A percentile compares a stretch with the other conserved stretches of the same genome.
These are phyloP conservation scores for Microsporum audouinii DNA, from an alignment of 2,329 filamentous ascomycete genomes.

Conservation along the genomic window DNA sequence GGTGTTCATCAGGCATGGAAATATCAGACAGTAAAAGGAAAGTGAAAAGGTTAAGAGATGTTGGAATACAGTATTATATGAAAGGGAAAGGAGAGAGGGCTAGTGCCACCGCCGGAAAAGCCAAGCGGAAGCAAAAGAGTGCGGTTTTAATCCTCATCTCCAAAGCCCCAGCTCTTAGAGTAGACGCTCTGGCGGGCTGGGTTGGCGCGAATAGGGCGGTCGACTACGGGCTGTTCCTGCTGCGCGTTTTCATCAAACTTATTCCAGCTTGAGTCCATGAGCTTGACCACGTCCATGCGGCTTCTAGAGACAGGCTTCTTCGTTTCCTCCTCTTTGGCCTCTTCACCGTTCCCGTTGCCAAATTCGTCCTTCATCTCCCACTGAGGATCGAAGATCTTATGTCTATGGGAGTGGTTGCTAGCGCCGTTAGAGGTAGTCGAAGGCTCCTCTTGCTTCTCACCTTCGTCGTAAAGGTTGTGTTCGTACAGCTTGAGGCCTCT, in stretches of 20 bases:
- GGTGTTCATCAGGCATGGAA: not conserved
- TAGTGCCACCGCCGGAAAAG: not conserved
- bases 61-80: not conserved
- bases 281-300: constrained; percentile 58
- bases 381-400: constrained; percentile 66
- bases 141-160: constrained; percentile 23
- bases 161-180: constrained; percentile 34
- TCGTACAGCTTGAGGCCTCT: constrained; percentile 63
- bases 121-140: not conserved
- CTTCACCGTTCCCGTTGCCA: constrained; percentile 37
- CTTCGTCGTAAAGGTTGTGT: constrained; percentile 59
- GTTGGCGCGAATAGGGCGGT: constrained; percentile 17
- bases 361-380: constrained; percentile 60
- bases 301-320: constrained; percentile 24
- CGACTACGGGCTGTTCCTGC: constrained; percentile 19
- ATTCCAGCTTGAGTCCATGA: constrained; percentile 54
- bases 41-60: not conserved
- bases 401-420: constrained; percentile 33
- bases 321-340: not conserved
- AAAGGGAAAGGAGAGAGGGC: not conserved
- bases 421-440: constrained; percentile 51
- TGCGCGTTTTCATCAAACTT: constrained; percentile 30
- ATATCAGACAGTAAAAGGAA: not conserved
- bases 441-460: constrained; percentile 37
- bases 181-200: constrained; percentile 21